These are phyloP conservation scores for Wickerhamomyces sp. DNA, from an alignment of 1,139 yeast genomes.

Conservation along the genomic window DNA sequence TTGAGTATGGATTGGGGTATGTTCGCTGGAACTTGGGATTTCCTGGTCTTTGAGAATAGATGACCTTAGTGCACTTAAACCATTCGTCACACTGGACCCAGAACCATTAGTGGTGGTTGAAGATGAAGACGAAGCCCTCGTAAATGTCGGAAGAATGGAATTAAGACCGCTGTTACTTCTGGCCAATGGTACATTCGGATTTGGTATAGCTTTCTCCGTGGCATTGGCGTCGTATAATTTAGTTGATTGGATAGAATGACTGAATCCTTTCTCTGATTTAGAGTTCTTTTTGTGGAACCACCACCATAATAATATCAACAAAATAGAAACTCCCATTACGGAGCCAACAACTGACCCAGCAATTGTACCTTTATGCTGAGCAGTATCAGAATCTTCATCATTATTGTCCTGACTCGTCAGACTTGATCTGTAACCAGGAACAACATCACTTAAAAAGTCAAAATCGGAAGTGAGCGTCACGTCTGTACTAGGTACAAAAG, in stretches of 20 bases:
- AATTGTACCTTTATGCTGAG: conserved; percentile 27
- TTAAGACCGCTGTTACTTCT: neutral
- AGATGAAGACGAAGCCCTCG: conserved; percentile 1
- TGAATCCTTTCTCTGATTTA: conserved; percentile 15
- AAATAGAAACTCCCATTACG: conserved; percentile 31
- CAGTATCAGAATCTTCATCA: neutral
- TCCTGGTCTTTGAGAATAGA: conserved; percentile 13
- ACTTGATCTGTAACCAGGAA: conserved; percentile 15
- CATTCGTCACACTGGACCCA: neutral
- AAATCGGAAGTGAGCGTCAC: conserved; percentile 30
- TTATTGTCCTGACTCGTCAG: neutral
- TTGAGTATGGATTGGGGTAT: conserved; percentile 1
- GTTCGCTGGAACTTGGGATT: conserved; percentile 5
- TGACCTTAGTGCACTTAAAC: conserved; percentile 1
- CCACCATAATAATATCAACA: conserved; percentile 20
- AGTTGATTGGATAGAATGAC: conserved; percentile 22
- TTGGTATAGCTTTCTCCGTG: neutral
- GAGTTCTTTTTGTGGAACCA: conserved; percentile 15
- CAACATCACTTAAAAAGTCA: conserved; percentile 14
- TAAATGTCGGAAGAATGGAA: neutral
- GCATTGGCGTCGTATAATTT: conserved; percentile 13
- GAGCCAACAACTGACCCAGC: conserved; percentile 43
- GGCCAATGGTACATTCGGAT: neutral
- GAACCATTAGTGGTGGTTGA: neutral
- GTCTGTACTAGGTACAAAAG: conserved; percentile 21